A percentile compares a stretch with the other conserved stretches of the same genome.
Conservation (phyloP, 2,329 filamentous ascomycete species). For the Incumbomyces delicatus region DNA sequence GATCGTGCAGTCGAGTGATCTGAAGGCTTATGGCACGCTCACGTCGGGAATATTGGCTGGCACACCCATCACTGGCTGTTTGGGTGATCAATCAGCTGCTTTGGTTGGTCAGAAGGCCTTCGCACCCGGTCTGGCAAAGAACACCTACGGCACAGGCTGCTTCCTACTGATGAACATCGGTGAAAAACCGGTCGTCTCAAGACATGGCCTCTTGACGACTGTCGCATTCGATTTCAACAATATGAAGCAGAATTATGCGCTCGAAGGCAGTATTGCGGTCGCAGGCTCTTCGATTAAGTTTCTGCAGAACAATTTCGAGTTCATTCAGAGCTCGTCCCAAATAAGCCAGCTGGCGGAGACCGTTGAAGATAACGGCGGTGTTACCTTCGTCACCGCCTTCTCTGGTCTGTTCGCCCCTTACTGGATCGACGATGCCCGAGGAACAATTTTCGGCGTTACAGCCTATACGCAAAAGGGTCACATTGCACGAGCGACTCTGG, state of each 20-base stretch:
- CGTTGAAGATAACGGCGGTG: conserved; percentile 68
- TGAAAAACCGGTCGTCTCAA: conserved; percentile 73
- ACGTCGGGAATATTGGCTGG: conserved; percentile 57
- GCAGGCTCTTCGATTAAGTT: conserved; percentile 74
- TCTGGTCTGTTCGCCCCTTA: conserved; percentile 86
- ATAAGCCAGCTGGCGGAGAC: conserved; percentile 55
- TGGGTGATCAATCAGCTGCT: conserved; percentile 79
- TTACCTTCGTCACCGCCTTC: conserved; percentile 82
- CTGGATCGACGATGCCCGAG: conserved; percentile 88
- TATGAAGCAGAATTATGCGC: conserved; percentile 62
- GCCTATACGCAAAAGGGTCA: conserved; percentile 78
- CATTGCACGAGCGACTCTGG: conserved; percentile 78
- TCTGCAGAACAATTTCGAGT: conserved; percentile 55
- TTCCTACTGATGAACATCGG: conserved; percentile 87
- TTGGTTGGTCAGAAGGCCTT: conserved; percentile 81
- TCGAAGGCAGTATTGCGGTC: conserved; percentile 76
- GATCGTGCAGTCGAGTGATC: conserved; percentile 71
- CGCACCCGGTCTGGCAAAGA: conserved; percentile 71
- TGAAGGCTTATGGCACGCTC: conserved; percentile 61
- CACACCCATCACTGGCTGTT: conserved; percentile 66
- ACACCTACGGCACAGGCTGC: conserved; percentile 83
- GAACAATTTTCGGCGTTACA: conserved; percentile 78
- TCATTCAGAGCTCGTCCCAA: conserved; percentile 52
- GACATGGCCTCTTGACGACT: conserved; percentile 72
- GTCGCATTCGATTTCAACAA: conserved; percentile 73